Evolutionary conservation across 129 eudicot species (phyloP).

Genomic region (Flaveria ramosissima): DNA sequence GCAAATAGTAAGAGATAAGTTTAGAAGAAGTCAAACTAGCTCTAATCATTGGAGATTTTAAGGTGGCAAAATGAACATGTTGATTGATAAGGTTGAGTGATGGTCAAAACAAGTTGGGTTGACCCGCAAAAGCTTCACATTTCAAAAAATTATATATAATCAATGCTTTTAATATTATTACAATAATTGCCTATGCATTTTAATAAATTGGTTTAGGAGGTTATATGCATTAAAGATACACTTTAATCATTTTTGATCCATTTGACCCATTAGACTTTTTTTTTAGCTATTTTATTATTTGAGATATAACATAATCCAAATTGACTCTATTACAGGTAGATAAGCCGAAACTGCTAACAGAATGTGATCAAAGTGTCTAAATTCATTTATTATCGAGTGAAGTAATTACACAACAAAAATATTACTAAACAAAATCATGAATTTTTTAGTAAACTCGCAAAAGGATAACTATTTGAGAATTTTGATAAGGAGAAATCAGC

Average conservation of each 20-base stretch:
- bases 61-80: no score
- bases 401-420: no score
- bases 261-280: background rate
- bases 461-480: background rate
- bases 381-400: background rate
- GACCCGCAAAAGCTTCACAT: background rate
- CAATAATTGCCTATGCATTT: no score
- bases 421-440: background rate
- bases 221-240: background rate
- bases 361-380: background rate
- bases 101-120: background rate
- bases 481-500: background rate
- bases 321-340: background rate
- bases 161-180: background rate
- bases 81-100: no score
- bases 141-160: no score
- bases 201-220: background rate
- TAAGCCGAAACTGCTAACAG: background rate
- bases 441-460: background rate
- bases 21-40: background rate
- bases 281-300: no score
- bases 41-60: background rate
- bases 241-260: background rate
- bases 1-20: background rate
- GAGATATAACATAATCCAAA: background rate